Base-by-base conservation (phyloP, 345 rosid species). In the Odontarrhena argentea region DNA sequence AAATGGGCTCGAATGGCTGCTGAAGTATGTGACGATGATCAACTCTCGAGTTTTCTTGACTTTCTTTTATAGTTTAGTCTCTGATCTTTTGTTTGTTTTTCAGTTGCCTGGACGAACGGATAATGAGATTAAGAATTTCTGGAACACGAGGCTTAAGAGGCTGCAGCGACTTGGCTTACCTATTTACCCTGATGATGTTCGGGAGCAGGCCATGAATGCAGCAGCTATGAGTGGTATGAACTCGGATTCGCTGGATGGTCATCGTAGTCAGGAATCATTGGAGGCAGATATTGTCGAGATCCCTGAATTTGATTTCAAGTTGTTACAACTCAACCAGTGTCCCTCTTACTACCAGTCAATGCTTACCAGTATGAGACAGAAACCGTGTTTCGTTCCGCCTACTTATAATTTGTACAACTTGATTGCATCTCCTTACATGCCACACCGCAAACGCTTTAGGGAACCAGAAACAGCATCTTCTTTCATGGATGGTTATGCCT, bases 21-120 rank as follows among this genome's bases (percentile, higher is more conserved):
- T 12, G 75, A 84, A 81, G 85, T 84, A 51, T 28, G 76, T 65
- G 6, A 1, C 36, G 6, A 5, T 18, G 22, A 18, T 18, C n/a
- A 6, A 36, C 55, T 62, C 30, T 30, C 12, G 4, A 9, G 7
- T 35, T 38, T 8, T 7, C 26, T 55, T 52, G 13, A 22, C 7
- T 9, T 36, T 28, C 4, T 28, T 11, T 60, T 41, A 5, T 30
- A 2, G 1, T 63, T 48, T 14, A 15, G 24, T 7, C 4, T 67
- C 12, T 55, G 28, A 40, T 24, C 26, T 30, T 48, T 36, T 22
- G 43, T 5, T 32, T 5, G 36, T 12, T 62, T 59, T 59, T 46
- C 75, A 87, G 94, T 32, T 87, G 48, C 91, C 86, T 10, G 91
- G 94, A 8, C 79, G 91, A 41, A 87, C 94, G 2, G 91, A 85